A percentile compares a stretch with the other conserved stretches of the same genome.
Conservation (phyloP, 2,329 filamentous ascomycete species). For the Macrophomina tecta region DNA sequence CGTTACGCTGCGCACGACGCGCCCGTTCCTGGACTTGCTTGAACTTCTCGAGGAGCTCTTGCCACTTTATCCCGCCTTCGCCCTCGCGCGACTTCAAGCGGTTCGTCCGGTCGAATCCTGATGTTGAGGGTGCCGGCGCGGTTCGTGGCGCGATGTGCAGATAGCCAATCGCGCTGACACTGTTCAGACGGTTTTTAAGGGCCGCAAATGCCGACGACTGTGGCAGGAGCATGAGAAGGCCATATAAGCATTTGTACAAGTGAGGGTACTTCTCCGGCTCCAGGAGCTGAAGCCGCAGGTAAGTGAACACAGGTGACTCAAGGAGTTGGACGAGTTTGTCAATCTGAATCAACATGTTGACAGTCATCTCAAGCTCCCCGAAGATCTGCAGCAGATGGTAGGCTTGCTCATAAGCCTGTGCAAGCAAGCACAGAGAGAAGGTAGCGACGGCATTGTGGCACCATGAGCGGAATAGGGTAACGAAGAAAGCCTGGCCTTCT, state of each 20-base stretch:
- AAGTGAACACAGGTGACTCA: constrained; percentile 97
- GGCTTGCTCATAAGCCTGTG: constrained; percentile 96
- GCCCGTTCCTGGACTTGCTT: constrained; percentile 87
- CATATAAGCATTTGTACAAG: constrained; percentile 97
- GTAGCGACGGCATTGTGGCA: constrained; percentile 98
- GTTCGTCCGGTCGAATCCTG: constrained; percentile 63
- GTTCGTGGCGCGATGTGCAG: constrained; percentile 80
- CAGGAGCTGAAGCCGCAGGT: constrained; percentile 90
- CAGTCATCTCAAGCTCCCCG: constrained; percentile 97
- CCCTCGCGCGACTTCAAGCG: constrained; percentile 77
- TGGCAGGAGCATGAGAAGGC: constrained; percentile 95
- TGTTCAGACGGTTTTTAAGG: constrained; percentile 94
- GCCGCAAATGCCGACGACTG: constrained; percentile 97
- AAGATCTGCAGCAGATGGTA: constrained; percentile 97
- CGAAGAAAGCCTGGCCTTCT: constrained; percentile 96
- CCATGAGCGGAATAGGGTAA: constrained; percentile 93
- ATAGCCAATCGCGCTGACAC: constrained; percentile 95
- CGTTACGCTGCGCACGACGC: constrained; percentile 68
- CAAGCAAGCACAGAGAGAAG: constrained; percentile 92
- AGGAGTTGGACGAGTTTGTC: constrained; percentile 97
- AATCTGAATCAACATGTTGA: constrained; percentile 98
- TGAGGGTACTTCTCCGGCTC: constrained; percentile 95
- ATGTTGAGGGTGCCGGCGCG: constrained; percentile 44
- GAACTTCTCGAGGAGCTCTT: constrained; percentile 93
- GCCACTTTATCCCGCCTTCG: constrained; percentile 86